These are phyloP conservation scores for Lotus japonicus DNA, from an alignment of 306 rosid species.

Conservation along the genomic window DNA sequence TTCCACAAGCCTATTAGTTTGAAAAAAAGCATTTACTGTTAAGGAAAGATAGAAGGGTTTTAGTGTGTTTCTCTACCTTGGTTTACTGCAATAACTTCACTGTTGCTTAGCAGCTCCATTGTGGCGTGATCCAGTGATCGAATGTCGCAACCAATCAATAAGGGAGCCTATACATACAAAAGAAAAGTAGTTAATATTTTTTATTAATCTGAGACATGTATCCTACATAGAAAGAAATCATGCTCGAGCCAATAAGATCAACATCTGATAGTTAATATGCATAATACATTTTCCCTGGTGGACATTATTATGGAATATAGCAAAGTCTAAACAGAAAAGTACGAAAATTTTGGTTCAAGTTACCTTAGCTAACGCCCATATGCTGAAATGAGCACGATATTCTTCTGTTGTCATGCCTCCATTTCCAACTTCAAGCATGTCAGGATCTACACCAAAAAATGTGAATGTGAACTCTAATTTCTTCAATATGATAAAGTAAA, in stretches of 20 bases:
- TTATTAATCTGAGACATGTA: no score
- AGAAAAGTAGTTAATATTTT: neutral
- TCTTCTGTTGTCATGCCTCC: constrained; percentile 74
- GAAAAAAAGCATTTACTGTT: neutral
- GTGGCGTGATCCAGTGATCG: constrained; percentile 47
- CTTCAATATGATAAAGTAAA: neutral
- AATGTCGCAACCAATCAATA: constrained; percentile 72
- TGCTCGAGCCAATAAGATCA: no score
- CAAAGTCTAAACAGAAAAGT: neutral
- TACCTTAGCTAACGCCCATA: constrained; percentile 80
- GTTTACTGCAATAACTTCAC: constrained; percentile 66
- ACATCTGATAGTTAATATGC: neutral
- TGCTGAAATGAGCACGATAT: constrained; percentile 74
- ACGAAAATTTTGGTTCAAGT: neutral
- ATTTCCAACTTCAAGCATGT: constrained; percentile 84
- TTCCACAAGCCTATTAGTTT: neutral
- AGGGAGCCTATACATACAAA: constrained; percentile 25
- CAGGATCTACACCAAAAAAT: constrained; percentile 51
- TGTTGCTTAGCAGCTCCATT: constrained; percentile 43
- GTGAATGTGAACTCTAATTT: neutral
- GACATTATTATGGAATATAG: neutral
- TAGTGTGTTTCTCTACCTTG: constrained; percentile 41
- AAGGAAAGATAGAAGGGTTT: neutral
- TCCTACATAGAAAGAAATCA: no score
- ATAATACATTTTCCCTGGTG: neutral